Evolutionary conservation across 768 basidiomycete species (phyloP), one percentile per base, ranked within the genome.

Genomic region (Suillus ampliporus): DNA sequence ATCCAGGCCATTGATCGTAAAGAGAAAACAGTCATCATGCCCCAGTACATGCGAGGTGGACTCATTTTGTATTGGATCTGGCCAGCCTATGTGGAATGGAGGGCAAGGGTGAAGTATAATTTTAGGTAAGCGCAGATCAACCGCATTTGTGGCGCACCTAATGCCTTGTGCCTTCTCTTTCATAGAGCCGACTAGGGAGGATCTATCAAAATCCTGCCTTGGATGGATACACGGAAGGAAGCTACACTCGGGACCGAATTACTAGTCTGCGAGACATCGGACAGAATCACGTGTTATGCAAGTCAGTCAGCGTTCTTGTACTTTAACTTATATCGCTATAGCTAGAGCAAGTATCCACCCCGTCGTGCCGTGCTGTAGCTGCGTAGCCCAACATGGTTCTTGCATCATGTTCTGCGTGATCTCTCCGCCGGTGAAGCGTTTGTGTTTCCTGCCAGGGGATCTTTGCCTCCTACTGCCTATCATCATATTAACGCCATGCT

Each of bases 31-130:
- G 84, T 92, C 2, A 87, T 88, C 63, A 81, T 88, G 69, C 91
- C 90, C 0, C 57, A 63, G 47, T 59, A 66, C 69, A 84, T 79
- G 80, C 78, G 76, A 38, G 54, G 76, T 7, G 89, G 70, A 0
- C 87, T 88, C 67, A 51, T 87, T 37, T 51, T 88, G 38, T 91
- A 89, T 70, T 92, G 89, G 90, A 57, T 87, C 4, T 81, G 80
- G 76, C 91, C 89, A 4, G 48, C 76, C 0, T 78, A 85, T 48
- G 71, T 91, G 10, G 89, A 92, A 68, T 69, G 82, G 73, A 72
- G 75, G 57, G 89, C 89, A 3, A 79, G 80, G 50, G 78, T 73
- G 67, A 92, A 92, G 74, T 93, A 94, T 68, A 83, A 86, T 57
- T 91, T 85, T 63, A 65, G 61, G 62, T 74, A 37, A 68, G 23